Conservation (phyloP, 192 early-diverging fungal genomes). For the Linnemannia zychae region DNA sequence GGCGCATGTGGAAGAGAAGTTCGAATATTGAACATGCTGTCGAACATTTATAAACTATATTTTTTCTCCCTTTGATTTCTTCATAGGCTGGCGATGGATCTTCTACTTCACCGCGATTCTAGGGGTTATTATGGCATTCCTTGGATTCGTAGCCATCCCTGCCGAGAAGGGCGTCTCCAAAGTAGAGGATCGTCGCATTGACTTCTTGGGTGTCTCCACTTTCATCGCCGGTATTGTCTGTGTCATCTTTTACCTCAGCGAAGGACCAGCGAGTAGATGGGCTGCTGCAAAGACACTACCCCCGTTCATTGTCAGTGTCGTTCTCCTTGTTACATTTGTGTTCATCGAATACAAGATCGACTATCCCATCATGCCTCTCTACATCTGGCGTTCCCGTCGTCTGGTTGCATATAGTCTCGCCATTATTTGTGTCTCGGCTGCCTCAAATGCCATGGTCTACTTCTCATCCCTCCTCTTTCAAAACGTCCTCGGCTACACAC, state of each 20-base stretch:
- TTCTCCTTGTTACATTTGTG: neutral
- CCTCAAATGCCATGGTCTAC: slow-evolving; percentile 16
- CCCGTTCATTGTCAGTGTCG: neutral
- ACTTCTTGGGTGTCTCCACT: slow-evolving; percentile 14
- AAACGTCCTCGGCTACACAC: neutral
- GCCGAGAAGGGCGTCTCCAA: slow-evolving; percentile 9
- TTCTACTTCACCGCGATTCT: slow-evolving; percentile 30
- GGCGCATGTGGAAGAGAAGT: no score
- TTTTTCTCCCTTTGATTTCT: neutral
- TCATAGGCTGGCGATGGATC: slow-evolving; percentile 38
- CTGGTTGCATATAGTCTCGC: neutral
- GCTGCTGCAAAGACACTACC: neutral
- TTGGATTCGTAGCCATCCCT: slow-evolving; percentile 15
- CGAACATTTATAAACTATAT: no score
- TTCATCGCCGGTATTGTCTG: slow-evolving; percentile 20
- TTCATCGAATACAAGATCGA: slow-evolving; percentile 6
- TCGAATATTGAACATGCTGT: no score
- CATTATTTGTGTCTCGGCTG: slow-evolving; percentile 13
- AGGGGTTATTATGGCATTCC: slow-evolving; percentile 22
- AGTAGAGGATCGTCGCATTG: slow-evolving; percentile 9
- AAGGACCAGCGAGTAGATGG: slow-evolving; percentile 9
- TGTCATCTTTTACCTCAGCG: slow-evolving; percentile 27
- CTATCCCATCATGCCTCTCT: slow-evolving; percentile 15
- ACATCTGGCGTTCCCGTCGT: slow-evolving; percentile 3
- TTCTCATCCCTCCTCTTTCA: slow-evolving; percentile 12